Evolutionary conservation across 225 moss, liverwort and hornwort genomes (phyloP), one percentile per base, ranked within the genome.

Genomic region (Sphagnum tenellum): DNA sequence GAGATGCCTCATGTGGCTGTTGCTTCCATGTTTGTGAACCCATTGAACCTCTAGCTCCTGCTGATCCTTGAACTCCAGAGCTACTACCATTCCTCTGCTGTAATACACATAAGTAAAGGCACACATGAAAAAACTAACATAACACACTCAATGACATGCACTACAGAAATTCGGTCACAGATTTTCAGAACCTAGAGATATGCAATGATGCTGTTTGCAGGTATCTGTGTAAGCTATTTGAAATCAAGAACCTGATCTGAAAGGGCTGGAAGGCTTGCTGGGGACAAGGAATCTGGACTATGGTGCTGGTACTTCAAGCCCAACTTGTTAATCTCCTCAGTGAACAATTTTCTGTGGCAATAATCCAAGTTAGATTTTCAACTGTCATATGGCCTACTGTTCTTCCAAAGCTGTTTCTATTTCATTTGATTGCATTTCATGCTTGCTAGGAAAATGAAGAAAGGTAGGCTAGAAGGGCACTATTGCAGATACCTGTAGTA

Each of bases 401-500:
- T 29, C 29, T 29, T 29, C 29, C 29, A 29, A 29, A 29, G 29
- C 29, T 29, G 29, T 29, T 29, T 29, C 29, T 29, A 29, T 29
- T 29, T 63, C 63, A 63, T 47, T 63, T 46, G 29, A 45, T 14
- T 46, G 48, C 48, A 63, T 6, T 47, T 47, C 29, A 29, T 29
- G 29, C 29, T 29, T 29, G 29, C 29, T 29, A 29, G 29, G 29
- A 29, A 29, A 29, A 29, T 29, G 29, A 29, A 29, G 29, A 29
- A 29, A 29, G 29, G 29, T 29, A 29, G 29, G 29, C 29, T 29
- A 29, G 29, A 29, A 29, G 29, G 29, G 29, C 29, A 29, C 29
- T 29, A 29, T 29, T 29, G 29, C 29, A 52, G 46, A 14, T 7
- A 90, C 89, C 82, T 87, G 46, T 70, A 78, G 12, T 76, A 63